Evolutionary conservation across 169 alveolate species (phyloP).

Genomic region (Plasmodium cynomolgi): DNA sequence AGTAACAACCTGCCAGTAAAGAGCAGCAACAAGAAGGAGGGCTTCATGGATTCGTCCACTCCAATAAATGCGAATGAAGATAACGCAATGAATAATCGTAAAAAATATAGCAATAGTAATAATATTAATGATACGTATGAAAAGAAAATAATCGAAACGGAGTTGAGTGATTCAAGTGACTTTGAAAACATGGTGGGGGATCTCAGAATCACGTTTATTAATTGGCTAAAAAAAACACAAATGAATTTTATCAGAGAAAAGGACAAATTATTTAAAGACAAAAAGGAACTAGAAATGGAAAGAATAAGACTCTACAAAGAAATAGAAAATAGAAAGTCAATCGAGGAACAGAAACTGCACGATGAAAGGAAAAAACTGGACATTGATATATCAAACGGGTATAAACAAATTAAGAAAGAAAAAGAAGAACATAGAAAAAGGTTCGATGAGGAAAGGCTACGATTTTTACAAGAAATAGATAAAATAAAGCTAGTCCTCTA

Average conservation of each 20-base stretch:
- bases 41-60: constrained; percentile 21
- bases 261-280: constrained; percentile 75
- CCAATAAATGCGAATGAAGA: constrained; percentile 34
- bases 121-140: constrained; percentile 67
- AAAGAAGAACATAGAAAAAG: constrained; percentile 88
- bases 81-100: constrained; percentile 23
- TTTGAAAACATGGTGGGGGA: constrained; percentile 91
- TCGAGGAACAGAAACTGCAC: constrained; percentile 58
- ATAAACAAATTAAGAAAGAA: constrained; percentile 89
- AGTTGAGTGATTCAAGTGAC: constrained; percentile 80
- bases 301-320: constrained; percentile 73
- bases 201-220: constrained; percentile 86
- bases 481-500: constrained; percentile 81
- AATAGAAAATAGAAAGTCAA: constrained; percentile 63
- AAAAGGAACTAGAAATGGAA: constrained; percentile 82
- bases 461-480: constrained; percentile 87
- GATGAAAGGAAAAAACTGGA: constrained; percentile 88
- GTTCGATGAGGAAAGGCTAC: constrained; percentile 84
- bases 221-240: constrained; percentile 90
- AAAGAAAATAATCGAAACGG: constrained; percentile 69
- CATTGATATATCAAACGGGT: constrained; percentile 84
- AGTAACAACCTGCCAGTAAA: not conserved
- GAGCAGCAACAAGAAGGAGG: constrained; percentile 33
- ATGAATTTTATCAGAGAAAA: constrained; percentile 78
- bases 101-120: constrained; percentile 27